A percentile compares a stretch with the other conserved stretches of the same genome.
These are phyloP conservation scores for Xylaria castorea DNA, from an alignment of 495 filamentous ascomycete genomes.

Conservation along the genomic window DNA sequence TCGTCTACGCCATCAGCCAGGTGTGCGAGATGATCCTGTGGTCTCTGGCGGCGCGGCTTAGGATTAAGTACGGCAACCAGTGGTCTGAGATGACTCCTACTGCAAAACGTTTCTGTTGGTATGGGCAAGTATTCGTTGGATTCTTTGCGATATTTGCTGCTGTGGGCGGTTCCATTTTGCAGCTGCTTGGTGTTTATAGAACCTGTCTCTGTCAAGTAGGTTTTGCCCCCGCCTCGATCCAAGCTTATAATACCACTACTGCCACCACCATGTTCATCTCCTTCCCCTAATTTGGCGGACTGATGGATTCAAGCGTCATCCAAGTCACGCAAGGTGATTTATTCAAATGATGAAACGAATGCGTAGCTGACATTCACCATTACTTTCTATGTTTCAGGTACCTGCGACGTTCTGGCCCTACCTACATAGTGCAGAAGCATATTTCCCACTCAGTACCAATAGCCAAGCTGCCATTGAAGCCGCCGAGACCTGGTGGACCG, in stretches of 20 bases:
- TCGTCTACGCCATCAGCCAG: constrained; percentile 50
- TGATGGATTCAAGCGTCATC: neutral
- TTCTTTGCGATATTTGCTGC: constrained; percentile 44
- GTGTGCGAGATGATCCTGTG: constrained; percentile 45
- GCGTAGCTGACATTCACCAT: constrained; percentile 11
- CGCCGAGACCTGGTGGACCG: constrained; percentile 39
- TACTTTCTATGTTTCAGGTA: constrained; percentile 18
- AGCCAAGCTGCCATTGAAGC: constrained; percentile 33
- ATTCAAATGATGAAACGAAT: neutral
- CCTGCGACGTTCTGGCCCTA: constrained; percentile 37
- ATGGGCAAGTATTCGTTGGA: constrained; percentile 39
- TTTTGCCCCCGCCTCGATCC: neutral
- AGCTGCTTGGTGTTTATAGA: constrained; percentile 48
- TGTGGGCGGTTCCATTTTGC: constrained; percentile 47
- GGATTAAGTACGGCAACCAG: constrained; percentile 32
- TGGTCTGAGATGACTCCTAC: constrained; percentile 34
- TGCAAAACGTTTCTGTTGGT: constrained; percentile 38
- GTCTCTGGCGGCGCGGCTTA: constrained; percentile 32
- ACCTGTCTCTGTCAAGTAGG: constrained; percentile 46
- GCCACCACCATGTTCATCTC: neutral
- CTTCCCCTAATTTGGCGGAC: neutral
- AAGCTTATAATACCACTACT: neutral
- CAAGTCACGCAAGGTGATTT: neutral
- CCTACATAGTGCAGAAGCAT: constrained; percentile 29
- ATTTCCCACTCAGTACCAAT: constrained; percentile 37